phyloP scores from a whole-genome alignment of 768 basidiomycete genomes.

The Crepidotus variabilis region DNA sequence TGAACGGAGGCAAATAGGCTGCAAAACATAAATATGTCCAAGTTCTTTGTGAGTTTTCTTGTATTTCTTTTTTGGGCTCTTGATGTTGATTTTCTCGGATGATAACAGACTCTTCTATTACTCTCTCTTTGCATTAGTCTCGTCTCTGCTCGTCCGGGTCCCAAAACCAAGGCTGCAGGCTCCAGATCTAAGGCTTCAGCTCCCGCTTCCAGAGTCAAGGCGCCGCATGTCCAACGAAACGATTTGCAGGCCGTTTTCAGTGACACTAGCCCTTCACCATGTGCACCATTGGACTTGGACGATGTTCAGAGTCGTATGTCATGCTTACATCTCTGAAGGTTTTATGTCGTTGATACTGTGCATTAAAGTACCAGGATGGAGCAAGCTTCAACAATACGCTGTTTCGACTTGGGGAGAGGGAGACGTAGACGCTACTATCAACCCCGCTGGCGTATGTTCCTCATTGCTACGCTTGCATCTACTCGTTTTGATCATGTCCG shows the following conservation, averaged over 20 bases:
- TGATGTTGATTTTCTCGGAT: not conserved
- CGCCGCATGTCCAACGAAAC: not conserved
- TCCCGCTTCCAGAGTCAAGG: not conserved
- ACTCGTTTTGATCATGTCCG: not conserved
- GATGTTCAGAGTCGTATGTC: slow-evolving; percentile 11
- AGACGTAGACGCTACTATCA: slow-evolving; percentile 19
- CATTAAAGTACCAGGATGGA: slow-evolving; percentile 20
- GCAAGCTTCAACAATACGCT: slow-evolving; percentile 19
- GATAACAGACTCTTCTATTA: not conserved
- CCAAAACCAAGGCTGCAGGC: not conserved
- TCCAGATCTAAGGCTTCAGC: not conserved
- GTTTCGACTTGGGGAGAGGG: slow-evolving; percentile 22
- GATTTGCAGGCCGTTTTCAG: slow-evolving; percentile 1
- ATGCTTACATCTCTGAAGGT: not conserved
- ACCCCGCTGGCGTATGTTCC: slow-evolving; percentile 20
- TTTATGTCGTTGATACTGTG: not conserved
- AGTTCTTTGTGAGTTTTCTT: not conserved
- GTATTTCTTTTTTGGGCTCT: not conserved
- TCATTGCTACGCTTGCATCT: not conserved
- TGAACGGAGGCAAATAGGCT: not conserved
- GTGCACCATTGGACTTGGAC: slow-evolving; percentile 8
- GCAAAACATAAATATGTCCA: not conserved
- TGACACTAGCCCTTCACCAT: not conserved
- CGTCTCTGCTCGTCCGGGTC: not conserved
- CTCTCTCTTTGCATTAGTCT: not conserved